A percentile compares a stretch with the other conserved stretches of the same genome.
phyloP scores from a whole-genome alignment of 306 rosid species.

The Acmispon strigosus region DNA sequence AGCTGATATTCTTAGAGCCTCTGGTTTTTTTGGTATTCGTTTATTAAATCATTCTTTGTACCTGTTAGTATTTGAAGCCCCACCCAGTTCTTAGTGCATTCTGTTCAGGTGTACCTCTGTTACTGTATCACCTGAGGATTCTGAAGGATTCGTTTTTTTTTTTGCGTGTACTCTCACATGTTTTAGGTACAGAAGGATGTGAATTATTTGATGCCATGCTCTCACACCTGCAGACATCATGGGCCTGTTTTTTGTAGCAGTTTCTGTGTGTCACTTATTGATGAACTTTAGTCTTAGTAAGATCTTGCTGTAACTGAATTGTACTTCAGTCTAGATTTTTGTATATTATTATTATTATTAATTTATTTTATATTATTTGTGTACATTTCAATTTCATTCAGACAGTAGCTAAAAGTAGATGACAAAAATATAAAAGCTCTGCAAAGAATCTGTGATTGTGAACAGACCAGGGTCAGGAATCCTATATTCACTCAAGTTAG shows the following conservation, averaged over 20 bases:
- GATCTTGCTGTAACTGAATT: background rate
- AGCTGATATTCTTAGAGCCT: background rate
- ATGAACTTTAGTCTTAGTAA: background rate
- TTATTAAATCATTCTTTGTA: constrained; percentile 26
- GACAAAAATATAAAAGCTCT: background rate
- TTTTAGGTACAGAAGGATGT: background rate
- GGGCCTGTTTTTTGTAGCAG: constrained; percentile 3
- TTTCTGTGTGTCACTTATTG: background rate
- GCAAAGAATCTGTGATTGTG: background rate
- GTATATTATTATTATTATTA: background rate
- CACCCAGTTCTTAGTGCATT: background rate
- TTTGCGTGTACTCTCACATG: too few species aligned
- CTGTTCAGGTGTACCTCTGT: background rate
- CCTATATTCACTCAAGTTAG: too few species aligned
- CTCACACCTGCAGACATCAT: background rate
- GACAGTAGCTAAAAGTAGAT: background rate
- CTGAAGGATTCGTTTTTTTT: background rate
- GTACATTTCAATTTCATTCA: background rate
- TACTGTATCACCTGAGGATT: background rate
- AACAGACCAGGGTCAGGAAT: too few species aligned
- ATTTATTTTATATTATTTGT: background rate
- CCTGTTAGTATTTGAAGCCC: constrained; percentile 4
- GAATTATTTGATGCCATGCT: background rate
- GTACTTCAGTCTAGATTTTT: background rate
- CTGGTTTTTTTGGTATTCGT: background rate